Percentiles rank a stretch among this genome's conserved stretches.
Conservation (phyloP, 2,329 filamentous ascomycete species). For the Fusarium camptoceras region DNA sequence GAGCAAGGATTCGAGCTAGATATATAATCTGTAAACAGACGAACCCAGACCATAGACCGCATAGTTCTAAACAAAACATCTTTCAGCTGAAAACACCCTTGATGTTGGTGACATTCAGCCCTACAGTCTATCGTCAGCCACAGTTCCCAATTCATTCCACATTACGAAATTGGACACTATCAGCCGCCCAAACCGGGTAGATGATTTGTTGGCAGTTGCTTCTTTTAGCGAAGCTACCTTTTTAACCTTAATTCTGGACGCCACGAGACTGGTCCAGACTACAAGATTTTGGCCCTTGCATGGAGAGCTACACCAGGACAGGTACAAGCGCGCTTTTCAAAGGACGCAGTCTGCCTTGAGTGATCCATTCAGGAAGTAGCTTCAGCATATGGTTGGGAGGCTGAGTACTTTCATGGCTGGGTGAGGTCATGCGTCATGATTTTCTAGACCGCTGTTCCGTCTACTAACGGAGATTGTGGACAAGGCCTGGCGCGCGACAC, state of each 20-base stretch:
- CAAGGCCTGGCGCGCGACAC: neutral
- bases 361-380: neutral
- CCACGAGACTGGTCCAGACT: conserved; percentile 15
- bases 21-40: neutral
- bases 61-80: neutral
- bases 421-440: neutral
- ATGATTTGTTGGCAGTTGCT: conserved; percentile 2
- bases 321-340: neutral
- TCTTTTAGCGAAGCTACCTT: conserved; percentile 7
- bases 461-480: neutral
- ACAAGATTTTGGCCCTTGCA: neutral
- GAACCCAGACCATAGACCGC: neutral
- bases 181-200: neutral
- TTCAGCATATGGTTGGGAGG: neutral
- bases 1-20: neutral
- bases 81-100: conserved; percentile 5
- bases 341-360: conserved; percentile 2
- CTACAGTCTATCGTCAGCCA: conserved; percentile 1
- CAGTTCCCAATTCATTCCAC: conserved; percentile 7
- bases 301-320: neutral
- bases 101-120: neutral
- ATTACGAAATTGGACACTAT: neutral
- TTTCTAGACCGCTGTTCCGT: neutral
- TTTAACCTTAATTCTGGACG: conserved; percentile 23
- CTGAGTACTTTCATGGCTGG: neutral